A percentile compares a stretch with the other conserved stretches of the same genome.
phyloP scores from a whole-genome alignment of 176 grass and related monocot genomes.

The Phoenix roebelenii region DNA sequence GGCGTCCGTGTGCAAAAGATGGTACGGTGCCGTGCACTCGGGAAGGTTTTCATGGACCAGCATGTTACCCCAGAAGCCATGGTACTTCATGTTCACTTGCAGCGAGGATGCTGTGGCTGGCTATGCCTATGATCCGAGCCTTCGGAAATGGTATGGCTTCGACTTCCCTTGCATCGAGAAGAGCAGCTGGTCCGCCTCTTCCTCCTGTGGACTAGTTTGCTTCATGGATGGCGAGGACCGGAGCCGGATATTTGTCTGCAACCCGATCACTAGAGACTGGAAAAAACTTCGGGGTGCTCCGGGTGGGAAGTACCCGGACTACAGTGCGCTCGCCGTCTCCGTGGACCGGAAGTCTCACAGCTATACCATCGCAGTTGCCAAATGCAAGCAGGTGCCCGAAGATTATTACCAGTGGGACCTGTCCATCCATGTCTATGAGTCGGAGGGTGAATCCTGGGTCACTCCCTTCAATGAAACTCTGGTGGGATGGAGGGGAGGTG shows the following conservation, averaged over 20 bases:
- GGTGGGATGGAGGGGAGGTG: slow-evolving; percentile 55
- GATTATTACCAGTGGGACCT: slow-evolving; percentile 73
- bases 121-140: slow-evolving; percentile 45
- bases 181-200: slow-evolving; percentile 72
- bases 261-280: slow-evolving; percentile 67
- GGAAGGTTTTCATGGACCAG: slow-evolving; percentile 34
- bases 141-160: slow-evolving; percentile 68
- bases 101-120: slow-evolving; percentile 53
- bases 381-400: slow-evolving; percentile 45
- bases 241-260: slow-evolving; percentile 62
- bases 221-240: slow-evolving; percentile 71
- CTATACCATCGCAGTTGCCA: slow-evolving; percentile 59
- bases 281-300: slow-evolving; percentile 45
- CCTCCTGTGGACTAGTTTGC: slow-evolving; percentile 63
- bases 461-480: slow-evolving; percentile 46
- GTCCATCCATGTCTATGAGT: slow-evolving; percentile 59
- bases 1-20: slow-evolving; percentile 72
- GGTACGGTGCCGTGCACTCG: slow-evolving; percentile 52
- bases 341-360: slow-evolving; percentile 37
- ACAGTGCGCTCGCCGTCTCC: slow-evolving; percentile 58
- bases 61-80: slow-evolving; percentile 64
- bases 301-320: slow-evolving; percentile 48
- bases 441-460: slow-evolving; percentile 32
- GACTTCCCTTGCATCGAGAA: slow-evolving; percentile 87
- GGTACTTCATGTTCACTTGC: slow-evolving; percentile 95